These are phyloP conservation scores for Candida easanensis DNA, from an alignment of 805 yeast species.

Conservation along the genomic window DNA sequence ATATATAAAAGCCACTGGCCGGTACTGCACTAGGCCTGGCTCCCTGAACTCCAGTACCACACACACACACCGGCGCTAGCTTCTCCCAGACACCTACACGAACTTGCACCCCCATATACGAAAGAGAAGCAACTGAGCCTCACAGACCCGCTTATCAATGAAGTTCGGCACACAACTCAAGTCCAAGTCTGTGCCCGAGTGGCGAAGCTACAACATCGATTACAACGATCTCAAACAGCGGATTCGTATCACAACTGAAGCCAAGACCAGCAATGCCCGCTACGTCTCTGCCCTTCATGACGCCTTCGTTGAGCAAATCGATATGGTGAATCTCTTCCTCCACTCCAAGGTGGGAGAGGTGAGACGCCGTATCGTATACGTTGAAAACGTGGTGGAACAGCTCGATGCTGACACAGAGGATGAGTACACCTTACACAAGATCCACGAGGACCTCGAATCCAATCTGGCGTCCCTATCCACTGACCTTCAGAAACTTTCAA, in stretches of 20 bases:
- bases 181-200: slow-evolving; percentile 79
- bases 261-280: slow-evolving; percentile 28
- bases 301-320: slow-evolving; percentile 56
- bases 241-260: slow-evolving; percentile 54
- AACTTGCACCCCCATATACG: background rate
- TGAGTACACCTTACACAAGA: slow-evolving; percentile 6
- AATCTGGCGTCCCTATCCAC: slow-evolving; percentile 43
- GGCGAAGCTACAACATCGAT: slow-evolving; percentile 82
- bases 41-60: no score
- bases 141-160: slow-evolving; percentile 46
- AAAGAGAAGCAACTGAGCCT: background rate
- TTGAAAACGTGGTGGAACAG: slow-evolving; percentile 35
- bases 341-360: slow-evolving; percentile 68
- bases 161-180: slow-evolving; percentile 80
- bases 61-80: background rate
- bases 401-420: slow-evolving; percentile 4
- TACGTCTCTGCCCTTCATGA: slow-evolving; percentile 34
- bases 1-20: no score
- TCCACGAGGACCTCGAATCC: slow-evolving; percentile 25
- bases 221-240: slow-evolving; percentile 72
- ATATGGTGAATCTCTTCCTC: slow-evolving; percentile 57
- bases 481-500: slow-evolving; percentile 62
- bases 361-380: slow-evolving; percentile 43
- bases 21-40: no score
- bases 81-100: background rate